Evolutionary conservation across 106 monocot genomes (phyloP).

Genomic region (Platanthera zijinensis): DNA sequence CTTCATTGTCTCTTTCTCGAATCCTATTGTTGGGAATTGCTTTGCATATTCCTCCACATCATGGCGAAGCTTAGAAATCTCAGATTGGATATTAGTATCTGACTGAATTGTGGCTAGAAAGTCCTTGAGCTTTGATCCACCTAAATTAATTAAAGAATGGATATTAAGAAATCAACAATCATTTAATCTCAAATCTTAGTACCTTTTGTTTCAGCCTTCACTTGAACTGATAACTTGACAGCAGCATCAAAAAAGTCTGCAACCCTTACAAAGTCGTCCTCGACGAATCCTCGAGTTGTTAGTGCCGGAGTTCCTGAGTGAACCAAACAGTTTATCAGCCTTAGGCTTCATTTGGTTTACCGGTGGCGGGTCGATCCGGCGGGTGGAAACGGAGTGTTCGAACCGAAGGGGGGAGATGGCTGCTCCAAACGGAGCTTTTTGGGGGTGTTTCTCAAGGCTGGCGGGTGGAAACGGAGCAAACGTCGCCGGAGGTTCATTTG

Average conservation of each 20-base stretch:
- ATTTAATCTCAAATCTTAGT: not conserved
- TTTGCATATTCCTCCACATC: constrained; percentile 95
- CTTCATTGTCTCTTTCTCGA: constrained; percentile 93
- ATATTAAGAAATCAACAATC: not conserved
- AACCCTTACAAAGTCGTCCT: constrained; percentile 94
- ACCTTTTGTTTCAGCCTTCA: constrained; percentile 80
- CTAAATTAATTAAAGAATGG: constrained; percentile 19
- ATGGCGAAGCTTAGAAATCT: constrained; percentile 81
- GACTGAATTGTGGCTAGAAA: constrained; percentile 68
- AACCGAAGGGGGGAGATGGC: too few relatives aligned
- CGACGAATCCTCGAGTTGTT: constrained; percentile 87
- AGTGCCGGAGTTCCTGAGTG: constrained; percentile 92
- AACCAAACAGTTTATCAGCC: not conserved
- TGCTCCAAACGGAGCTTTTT: too few relatives aligned
- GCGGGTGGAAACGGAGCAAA: too few relatives aligned
- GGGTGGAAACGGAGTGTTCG: too few relatives aligned
- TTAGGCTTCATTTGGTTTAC: too few relatives aligned
- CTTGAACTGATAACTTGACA: constrained; percentile 66
- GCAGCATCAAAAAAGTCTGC: constrained; percentile 84
- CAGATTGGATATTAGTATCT: constrained; percentile 50
- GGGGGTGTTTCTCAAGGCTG: too few relatives aligned
- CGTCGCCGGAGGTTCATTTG: too few relatives aligned
- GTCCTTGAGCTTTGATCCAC: constrained; percentile 87
- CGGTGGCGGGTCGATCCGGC: too few relatives aligned
- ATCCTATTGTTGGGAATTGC: constrained; percentile 94